phyloP scores from a whole-genome alignment of 768 basidiomycete species.

The Termitomyces sp. region DNA sequence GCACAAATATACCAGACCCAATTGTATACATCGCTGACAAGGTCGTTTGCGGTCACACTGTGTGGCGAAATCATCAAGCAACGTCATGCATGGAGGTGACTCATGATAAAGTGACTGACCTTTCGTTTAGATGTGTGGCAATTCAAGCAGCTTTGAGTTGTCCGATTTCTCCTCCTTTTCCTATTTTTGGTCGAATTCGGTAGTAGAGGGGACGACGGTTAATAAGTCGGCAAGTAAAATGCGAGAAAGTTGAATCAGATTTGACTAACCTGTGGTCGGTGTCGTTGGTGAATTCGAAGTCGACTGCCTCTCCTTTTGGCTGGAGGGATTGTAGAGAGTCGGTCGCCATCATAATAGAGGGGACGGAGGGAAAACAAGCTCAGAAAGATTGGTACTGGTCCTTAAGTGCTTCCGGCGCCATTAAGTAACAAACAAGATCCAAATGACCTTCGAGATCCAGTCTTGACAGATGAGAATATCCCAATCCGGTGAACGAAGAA shows the following conservation, averaged over 20 bases:
- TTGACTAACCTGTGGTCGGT: slow-evolving; percentile 55
- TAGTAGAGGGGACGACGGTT: slow-evolving; percentile 40
- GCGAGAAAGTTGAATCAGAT: slow-evolving; percentile 12
- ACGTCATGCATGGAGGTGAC: slow-evolving; percentile 2
- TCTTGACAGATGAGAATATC: slow-evolving; percentile 32
- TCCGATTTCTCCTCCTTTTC: slow-evolving; percentile 86
- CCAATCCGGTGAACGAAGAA: slow-evolving; percentile 23
- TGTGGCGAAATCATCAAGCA: slow-evolving; percentile 10
- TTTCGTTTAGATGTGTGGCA: slow-evolving; percentile 95
- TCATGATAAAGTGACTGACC: slow-evolving; percentile 35
- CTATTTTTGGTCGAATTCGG: slow-evolving; percentile 48
- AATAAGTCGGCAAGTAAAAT: slow-evolving; percentile 43
- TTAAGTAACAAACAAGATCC: slow-evolving; percentile 52
- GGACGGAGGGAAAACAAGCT: slow-evolving; percentile 44
- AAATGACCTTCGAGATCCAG: slow-evolving; percentile 35
- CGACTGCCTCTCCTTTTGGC: slow-evolving; percentile 74
- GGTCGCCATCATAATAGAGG: slow-evolving; percentile 46
- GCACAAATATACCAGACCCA: slow-evolving; percentile 61
- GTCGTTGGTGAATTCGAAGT: slow-evolving; percentile 69
- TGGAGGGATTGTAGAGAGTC: slow-evolving; percentile 53
- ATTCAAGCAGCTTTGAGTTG: slow-evolving; percentile 83
- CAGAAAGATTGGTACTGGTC: slow-evolving; percentile 39
- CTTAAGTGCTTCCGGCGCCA: slow-evolving; percentile 55
- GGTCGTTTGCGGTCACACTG: slow-evolving; percentile 92
- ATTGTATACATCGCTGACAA: slow-evolving; percentile 85